Percentiles rank a stretch among this genome's conserved stretches.
Conservation (phyloP, 768 basidiomycete species). For the Holtermannia corniformis region DNA sequence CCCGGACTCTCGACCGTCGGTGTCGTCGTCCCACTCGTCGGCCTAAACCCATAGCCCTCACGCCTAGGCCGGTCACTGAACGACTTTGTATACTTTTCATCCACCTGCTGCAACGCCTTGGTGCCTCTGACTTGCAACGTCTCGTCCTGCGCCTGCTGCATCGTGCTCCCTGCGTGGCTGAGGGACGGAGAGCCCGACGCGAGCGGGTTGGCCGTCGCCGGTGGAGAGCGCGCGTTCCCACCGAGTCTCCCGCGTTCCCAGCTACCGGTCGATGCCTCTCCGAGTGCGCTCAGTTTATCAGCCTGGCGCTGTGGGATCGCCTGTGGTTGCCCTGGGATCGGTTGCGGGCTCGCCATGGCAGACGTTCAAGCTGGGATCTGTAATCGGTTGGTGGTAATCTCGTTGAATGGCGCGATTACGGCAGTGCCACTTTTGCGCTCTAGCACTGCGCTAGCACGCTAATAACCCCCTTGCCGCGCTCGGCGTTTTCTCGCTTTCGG, state of each 20-base stretch:
- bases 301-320: conserved; percentile 9
- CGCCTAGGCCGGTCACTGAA: conserved; percentile 31
- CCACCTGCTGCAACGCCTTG: neutral
- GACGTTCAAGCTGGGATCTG: neutral
- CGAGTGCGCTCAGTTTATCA: conserved; percentile 23
- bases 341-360: neutral
- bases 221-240: conserved; percentile 27
- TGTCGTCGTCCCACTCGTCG: conserved; percentile 58
- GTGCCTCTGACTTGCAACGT: neutral
- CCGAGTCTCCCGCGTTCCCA: conserved; percentile 36
- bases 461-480: neutral
- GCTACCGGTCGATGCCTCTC: conserved; percentile 34
- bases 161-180: too few relatives aligned
- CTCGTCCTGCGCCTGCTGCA: too few relatives aligned
- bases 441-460: too few relatives aligned
- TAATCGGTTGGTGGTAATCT: too few relatives aligned
- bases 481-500: neutral
- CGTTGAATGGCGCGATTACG: too few relatives aligned
- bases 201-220: conserved; percentile 2
- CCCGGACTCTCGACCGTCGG: conserved; percentile 43
- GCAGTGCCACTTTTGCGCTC: too few relatives aligned
- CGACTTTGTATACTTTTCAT: neutral
- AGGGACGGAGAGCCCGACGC: neutral
- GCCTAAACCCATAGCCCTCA: conserved; percentile 76
- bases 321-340: neutral